Evolutionary conservation across 768 basidiomycete species (phyloP).

Genomic region (Lactarius sp.): DNA sequence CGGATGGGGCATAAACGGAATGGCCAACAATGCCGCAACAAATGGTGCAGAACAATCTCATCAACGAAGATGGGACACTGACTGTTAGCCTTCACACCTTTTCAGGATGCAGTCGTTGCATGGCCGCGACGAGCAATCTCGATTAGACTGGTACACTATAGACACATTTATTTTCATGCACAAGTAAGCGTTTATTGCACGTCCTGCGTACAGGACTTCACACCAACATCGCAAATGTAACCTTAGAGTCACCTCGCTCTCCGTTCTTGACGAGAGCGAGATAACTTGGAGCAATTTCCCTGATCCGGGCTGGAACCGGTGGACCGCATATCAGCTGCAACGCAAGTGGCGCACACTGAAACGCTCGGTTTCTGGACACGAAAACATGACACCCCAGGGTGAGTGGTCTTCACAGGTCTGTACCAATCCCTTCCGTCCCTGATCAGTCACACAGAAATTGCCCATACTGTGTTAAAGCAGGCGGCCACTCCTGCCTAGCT

Average conservation of each 20-base stretch:
- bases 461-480: background rate
- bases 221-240: background rate
- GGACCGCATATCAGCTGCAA: constrained; percentile 7
- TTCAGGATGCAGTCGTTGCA: constrained; percentile 16
- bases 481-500: background rate
- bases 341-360: constrained; percentile 6
- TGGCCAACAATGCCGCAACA: constrained; percentile 10
- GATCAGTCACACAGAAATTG: constrained; percentile 1
- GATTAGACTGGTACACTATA: background rate
- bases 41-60: constrained; percentile 1
- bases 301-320: constrained; percentile 15
- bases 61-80: background rate
- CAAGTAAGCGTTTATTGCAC: constrained; percentile 4
- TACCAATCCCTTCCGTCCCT: background rate
- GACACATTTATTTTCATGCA: constrained; percentile 17
- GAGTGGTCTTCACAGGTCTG: background rate
- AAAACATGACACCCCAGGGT: background rate
- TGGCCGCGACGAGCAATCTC: constrained; percentile 6
- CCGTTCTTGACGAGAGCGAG: constrained; percentile 13
- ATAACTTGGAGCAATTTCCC: constrained; percentile 15
- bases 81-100: background rate
- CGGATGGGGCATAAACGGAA: constrained; percentile 15
- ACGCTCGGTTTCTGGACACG: background rate
- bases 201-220: background rate
- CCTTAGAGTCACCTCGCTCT: constrained; percentile 10